Percentiles rank a stretch among this genome's conserved stretches.
Evolutionary conservation across 2,329 filamentous ascomycete species (phyloP).

Genomic region (Alternaria sp.): DNA sequence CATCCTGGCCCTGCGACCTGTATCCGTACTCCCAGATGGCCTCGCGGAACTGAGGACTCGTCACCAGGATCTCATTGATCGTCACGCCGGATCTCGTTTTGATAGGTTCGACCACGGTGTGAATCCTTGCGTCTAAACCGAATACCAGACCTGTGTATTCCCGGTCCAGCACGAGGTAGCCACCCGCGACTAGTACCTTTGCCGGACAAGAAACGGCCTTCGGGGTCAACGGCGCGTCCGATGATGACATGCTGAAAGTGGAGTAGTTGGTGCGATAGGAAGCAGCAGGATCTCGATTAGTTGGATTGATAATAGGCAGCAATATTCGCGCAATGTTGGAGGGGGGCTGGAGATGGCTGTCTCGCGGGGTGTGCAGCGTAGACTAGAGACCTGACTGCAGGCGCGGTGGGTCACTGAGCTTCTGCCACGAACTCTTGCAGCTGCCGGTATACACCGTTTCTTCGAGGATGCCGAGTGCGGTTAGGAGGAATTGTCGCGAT

Average conservation of each 20-base stretch:
- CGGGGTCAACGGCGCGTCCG: constrained; percentile 23
- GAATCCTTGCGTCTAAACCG: constrained; percentile 68
- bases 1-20: constrained; percentile 69
- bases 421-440: constrained; percentile 12
- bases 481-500: constrained; percentile 1
- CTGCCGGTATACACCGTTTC: constrained; percentile 1
- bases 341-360: constrained; percentile 19
- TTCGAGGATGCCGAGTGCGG: background rate
- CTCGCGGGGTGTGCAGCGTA: constrained; percentile 23
- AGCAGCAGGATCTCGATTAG: background rate
- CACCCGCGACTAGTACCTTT: constrained; percentile 93
- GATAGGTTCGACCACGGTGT: constrained; percentile 64
- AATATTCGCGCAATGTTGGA: constrained; percentile 24
- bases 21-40: constrained; percentile 90
- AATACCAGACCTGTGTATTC: constrained; percentile 78
- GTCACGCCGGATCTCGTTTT: constrained; percentile 66
- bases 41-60: constrained; percentile 87
- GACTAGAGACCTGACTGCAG: constrained; percentile 1
- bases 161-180: constrained; percentile 92
- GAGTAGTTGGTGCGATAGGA: constrained; percentile 16
- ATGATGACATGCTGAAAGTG: constrained; percentile 15
- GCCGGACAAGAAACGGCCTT: constrained; percentile 81
- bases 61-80: constrained; percentile 77
- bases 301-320: constrained; percentile 18
- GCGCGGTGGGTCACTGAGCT: constrained; percentile 20